Conservation (phyloP, 495 filamentous ascomycete genomes). For the Lasiosphaeris hirsuta region DNA sequence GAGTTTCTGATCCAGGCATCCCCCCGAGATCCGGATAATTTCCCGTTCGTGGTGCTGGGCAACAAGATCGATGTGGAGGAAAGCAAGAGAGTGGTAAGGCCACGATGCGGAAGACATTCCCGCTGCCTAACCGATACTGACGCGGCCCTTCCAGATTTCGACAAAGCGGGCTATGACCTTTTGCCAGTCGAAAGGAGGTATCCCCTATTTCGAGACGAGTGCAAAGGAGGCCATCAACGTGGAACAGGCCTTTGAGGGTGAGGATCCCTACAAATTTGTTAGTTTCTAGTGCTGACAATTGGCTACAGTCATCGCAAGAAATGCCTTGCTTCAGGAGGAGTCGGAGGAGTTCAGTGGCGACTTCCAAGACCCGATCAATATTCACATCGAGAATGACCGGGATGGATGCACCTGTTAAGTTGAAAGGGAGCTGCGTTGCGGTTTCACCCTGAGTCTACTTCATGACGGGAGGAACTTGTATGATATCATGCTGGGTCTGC, state of each 20-base stretch:
- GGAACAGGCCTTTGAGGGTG: slow-evolving; percentile 97
- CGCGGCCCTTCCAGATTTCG: slow-evolving; percentile 58
- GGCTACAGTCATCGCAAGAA: slow-evolving; percentile 82
- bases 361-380: slow-evolving; percentile 96
- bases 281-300: slow-evolving; percentile 17
- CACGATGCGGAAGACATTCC: no score
- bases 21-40: slow-evolving; percentile 93
- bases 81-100: slow-evolving; percentile 80
- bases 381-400: slow-evolving; percentile 85
- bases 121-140: slow-evolving; percentile 13
- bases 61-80: slow-evolving; percentile 99
- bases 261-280: slow-evolving; percentile 14
- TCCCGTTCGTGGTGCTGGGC: slow-evolving; percentile 95
- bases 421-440: neutral
- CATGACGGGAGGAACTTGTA: slow-evolving; percentile 18
- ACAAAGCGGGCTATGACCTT: slow-evolving; percentile 94
- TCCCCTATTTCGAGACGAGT: slow-evolving; percentile 98
- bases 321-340: slow-evolving; percentile 94
- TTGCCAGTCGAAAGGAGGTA: slow-evolving; percentile 93
- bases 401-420: slow-evolving; percentile 85
- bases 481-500: slow-evolving; percentile 31
- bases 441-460: neutral
- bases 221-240: slow-evolving; percentile 98
- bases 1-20: slow-evolving; percentile 98
- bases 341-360: slow-evolving; percentile 89